Evolutionary conservation across 2,329 filamentous ascomycete species (phyloP).

Genomic region (Fusarium bactridioides): DNA sequence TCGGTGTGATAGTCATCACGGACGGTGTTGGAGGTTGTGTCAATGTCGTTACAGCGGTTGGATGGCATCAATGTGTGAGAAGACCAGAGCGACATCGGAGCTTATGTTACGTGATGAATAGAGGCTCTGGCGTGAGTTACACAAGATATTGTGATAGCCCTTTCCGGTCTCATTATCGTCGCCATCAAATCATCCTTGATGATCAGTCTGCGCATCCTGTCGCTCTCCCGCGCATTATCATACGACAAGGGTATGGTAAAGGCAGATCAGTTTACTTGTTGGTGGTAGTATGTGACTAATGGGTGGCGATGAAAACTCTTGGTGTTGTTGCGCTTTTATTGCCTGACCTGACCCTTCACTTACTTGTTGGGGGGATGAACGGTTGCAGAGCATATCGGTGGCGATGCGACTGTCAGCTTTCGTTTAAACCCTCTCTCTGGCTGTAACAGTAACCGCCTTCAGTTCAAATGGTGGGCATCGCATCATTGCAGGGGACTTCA

Average conservation of each 20-base stretch:
- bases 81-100: conserved; percentile 6
- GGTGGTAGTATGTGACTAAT: conserved; percentile 16
- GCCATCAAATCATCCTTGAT: not conserved
- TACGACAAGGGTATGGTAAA: conserved; percentile 14
- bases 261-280: not conserved
- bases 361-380: conserved; percentile 1
- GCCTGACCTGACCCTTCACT: not conserved
- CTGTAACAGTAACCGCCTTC: not conserved
- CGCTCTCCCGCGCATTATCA: conserved; percentile 22
- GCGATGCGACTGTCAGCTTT: conserved; percentile 10
- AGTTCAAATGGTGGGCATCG: not conserved
- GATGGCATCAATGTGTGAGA: not conserved
- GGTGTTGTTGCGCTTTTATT: conserved; percentile 12
- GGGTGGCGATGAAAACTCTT: conserved; percentile 24
- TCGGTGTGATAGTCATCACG: not conserved
- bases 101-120: conserved; percentile 1
- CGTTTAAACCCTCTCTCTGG: not conserved
- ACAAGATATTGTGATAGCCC: conserved; percentile 5
- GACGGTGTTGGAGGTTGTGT: conserved; percentile 17
- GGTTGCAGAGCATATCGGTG: conserved; percentile 4
- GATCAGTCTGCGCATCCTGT: not conserved
- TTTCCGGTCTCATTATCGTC: not conserved
- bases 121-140: conserved; percentile 18
- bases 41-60: conserved; percentile 5
- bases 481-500: conserved; percentile 14